Base-by-base conservation (phyloP, 2,329 filamentous ascomycete species). In the Sporothrix dimorphospora region DNA sequence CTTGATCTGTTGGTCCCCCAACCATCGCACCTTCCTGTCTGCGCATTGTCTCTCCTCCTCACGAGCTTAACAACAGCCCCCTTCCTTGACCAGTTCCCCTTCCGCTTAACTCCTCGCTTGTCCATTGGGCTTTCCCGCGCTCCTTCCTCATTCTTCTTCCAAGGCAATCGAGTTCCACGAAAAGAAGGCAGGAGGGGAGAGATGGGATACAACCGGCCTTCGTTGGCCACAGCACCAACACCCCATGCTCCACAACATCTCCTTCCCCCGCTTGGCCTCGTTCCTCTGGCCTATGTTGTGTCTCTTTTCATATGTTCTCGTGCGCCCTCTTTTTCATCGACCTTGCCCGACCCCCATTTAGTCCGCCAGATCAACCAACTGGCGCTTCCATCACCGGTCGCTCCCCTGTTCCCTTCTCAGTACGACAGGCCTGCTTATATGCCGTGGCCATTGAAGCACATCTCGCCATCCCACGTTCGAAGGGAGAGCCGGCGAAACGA, bases 221-320 rank as follows among this genome's bases (percentile, higher is more conserved):
- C n/a, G n/a, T n/a, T n/a, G n/a, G n/a, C n/a, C n/a, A n/a, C n/a
- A n/a, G n/a, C n/a, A 34, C 30, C 30, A 27, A 16, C 12, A 45
- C 11, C 9, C 21, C 12, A 19, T 65, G 38, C 45, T 42, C 21
- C 59, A 65, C 38, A 27, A 27, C 59, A 45, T 27, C 3, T 27
- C 21, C 38, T 21, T 45, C 59, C 59, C 57, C 38, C 59, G 21
- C 38, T 45, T 65, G 59, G 38, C 11, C 38, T 65, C 59, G 59
- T 45, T 45, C 5, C 38, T 65, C 14, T 65, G 38, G 14, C 21
- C 38, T 11, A 16, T 63, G 38, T n/a, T 38, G 9, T 16, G 5
- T 63, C 59, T 45, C 21, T 14, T 63, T n/a, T n/a, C n/a, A n/a
- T n/a, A n/a, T 24, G 14, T 11, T 16, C 14, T 14, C 45, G 5